Base-by-base conservation (phyloP, 2,329 filamentous ascomycete genomes). In the Daldinia sp. region DNA sequence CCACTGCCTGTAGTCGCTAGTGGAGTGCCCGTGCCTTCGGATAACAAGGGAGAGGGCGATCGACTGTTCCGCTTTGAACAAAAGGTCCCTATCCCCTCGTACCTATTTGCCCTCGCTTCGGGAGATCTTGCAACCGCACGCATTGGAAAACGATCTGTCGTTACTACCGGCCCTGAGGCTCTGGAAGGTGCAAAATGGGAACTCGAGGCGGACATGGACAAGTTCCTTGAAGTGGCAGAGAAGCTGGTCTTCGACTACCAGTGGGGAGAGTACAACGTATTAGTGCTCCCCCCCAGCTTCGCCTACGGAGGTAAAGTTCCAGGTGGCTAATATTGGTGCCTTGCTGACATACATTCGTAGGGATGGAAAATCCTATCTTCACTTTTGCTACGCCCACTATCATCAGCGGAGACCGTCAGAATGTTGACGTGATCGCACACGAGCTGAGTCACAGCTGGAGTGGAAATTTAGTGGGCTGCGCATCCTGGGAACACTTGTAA, bases 301-400 rank as follows among this genome's bases (percentile, higher is more conserved):
- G 93, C 93, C 0, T 96, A 95, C 71, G 93, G 92, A 72, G 91
- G 90, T 78, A 79, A 79, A 85, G 76, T 63, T 55, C 34, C n/a
- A 15, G 17, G 47, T 19, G 21, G 30, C 34, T 50, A 9, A 32
- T 48, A 21, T n/a, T 49, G 39, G 41, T 17, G 10, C 15, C 25
- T 10, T 34, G 21, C 58, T 43, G 21, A 53, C 61, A 52, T 49
- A 55, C 29, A 71, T 50, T 72, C 69, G 3, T 58, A 84, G 87
- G 88, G 65, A 93, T 93, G 90, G 93, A 96, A 77, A 97, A 97
- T 75, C 94, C 94, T 0, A 88, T 97, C 54, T 97, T 91, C 79
- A 98, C 95, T 0, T 98, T 96, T 76, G 94, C 94, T 1, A 98
- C 95, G 1, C 94, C 94, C 1, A 96, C 93, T 32, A 90, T 98